A percentile compares a stretch with the other conserved stretches of the same genome.
These are phyloP conservation scores for Pseudonitzschia multistriata DNA, from an alignment of 108 stramenopile species.

Conservation along the genomic window DNA sequence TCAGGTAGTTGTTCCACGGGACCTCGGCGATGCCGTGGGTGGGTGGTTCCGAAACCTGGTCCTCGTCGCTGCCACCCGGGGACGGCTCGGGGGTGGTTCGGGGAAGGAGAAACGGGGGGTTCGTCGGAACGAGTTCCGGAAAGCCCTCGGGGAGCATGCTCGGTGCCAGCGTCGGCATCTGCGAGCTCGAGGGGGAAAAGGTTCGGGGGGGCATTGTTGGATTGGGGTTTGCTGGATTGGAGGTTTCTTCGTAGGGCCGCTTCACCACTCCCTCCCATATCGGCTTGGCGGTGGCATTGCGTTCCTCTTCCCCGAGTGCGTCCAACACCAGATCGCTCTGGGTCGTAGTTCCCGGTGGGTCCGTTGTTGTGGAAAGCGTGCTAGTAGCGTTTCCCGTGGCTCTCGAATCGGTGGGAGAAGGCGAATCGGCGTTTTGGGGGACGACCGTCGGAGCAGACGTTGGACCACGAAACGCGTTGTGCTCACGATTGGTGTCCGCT, in stretches of 20 bases:
- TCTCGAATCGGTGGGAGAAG: not conserved
- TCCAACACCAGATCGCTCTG: not conserved
- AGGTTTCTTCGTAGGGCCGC: constrained; percentile 9
- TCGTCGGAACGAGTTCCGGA: not conserved
- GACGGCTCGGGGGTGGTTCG: not conserved
- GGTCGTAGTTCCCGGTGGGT: not conserved
- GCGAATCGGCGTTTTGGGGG: not conserved
- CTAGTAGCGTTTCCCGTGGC: not conserved
- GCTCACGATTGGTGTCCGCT: not conserved
- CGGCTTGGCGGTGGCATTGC: not conserved
- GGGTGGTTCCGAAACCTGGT: not conserved
- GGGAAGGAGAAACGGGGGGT: not conserved
- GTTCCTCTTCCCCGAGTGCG: not conserved
- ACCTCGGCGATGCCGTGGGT: not conserved
- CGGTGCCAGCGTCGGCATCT: not conserved
- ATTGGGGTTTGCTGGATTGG: not conserved
- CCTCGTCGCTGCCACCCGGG: not conserved
- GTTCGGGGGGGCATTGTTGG: constrained; percentile 13
- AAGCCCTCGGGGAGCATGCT: constrained; percentile 2
- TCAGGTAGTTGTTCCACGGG: constrained; percentile 17
- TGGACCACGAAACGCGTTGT: not conserved
- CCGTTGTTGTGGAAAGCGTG: not conserved
- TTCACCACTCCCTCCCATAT: not conserved
- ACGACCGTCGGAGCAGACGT: not conserved
- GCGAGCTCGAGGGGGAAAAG: not conserved